These are phyloP conservation scores for Articulospora tetracladia DNA, from an alignment of 495 filamentous ascomycete genomes.

Conservation along the genomic window DNA sequence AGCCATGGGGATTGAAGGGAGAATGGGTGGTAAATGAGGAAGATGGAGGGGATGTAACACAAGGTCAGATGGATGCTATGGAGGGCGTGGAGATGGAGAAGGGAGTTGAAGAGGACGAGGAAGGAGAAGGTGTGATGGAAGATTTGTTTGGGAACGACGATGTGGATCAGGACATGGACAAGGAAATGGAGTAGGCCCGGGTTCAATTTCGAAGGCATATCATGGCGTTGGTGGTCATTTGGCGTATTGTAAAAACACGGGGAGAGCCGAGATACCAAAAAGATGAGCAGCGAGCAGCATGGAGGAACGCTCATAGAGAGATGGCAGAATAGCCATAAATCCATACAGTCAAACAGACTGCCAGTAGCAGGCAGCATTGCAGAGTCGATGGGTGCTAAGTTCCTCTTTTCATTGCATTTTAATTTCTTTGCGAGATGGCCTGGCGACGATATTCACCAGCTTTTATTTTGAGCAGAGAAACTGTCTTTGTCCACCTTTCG, in stretches of 20 bases:
- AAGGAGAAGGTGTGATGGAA: slow-evolving; percentile 23
- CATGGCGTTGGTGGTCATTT: slow-evolving; percentile 16
- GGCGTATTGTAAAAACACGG: background rate
- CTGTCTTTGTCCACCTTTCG: too few relatives aligned
- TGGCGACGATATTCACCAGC: too few relatives aligned
- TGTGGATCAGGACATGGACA: slow-evolving; percentile 23
- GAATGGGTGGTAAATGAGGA: slow-evolving; percentile 59
- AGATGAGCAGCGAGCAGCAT: background rate
- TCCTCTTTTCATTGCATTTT: too few relatives aligned
- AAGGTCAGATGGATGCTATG: slow-evolving; percentile 41
- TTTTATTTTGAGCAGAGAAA: too few relatives aligned
- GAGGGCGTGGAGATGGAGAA: slow-evolving; percentile 61
- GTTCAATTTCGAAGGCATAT: background rate
- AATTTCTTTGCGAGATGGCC: too few relatives aligned
- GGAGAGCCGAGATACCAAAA: background rate
- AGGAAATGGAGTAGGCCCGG: slow-evolving; percentile 9
- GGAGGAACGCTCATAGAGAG: too few relatives aligned
- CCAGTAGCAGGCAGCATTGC: too few relatives aligned
- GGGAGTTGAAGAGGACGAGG: slow-evolving; percentile 33
- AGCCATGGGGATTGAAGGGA: slow-evolving; percentile 78
- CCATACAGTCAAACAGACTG: too few relatives aligned
- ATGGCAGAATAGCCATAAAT: too few relatives aligned
- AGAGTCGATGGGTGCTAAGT: too few relatives aligned
- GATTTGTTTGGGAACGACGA: slow-evolving; percentile 26
- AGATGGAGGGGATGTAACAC: slow-evolving; percentile 45